Evolutionary conservation across 1,284 basidiomycete species (phyloP).

Genomic region (Irpex sp.): DNA sequence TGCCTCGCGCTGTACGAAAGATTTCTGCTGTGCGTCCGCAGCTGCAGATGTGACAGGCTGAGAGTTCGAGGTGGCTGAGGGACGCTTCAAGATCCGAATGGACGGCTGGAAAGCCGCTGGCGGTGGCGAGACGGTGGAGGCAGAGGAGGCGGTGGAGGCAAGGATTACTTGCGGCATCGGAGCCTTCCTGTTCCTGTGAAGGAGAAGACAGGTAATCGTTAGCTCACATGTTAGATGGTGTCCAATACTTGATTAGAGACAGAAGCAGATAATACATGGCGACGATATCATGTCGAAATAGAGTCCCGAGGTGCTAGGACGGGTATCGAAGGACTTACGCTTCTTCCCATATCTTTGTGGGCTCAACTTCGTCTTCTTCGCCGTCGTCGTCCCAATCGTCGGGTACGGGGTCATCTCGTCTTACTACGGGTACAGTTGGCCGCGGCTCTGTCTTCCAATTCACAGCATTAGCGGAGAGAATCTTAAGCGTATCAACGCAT

Average conservation of each 20-base stretch:
- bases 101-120: conserved; percentile 33
- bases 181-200: conserved; percentile 35
- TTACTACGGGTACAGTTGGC: not conserved
- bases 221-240: conserved; percentile 4
- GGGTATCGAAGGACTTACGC: conserved; percentile 34
- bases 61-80: conserved; percentile 18
- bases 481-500: not conserved
- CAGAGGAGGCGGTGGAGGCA: conserved; percentile 25
- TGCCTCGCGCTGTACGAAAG: conserved; percentile 34
- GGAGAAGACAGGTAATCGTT: conserved; percentile 1
- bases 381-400: conserved; percentile 48
- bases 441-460: conserved; percentile 6
- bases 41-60: conserved; percentile 13
- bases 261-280: not conserved
- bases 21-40: conserved; percentile 15
- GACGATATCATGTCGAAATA: not conserved
- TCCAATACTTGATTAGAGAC: not conserved
- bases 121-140: conserved; percentile 25
- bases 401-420: conserved; percentile 22
- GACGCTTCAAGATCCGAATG: conserved; percentile 36
- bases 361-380: conserved; percentile 30
- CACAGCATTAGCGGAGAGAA: not conserved
- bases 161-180: conserved; percentile 47
- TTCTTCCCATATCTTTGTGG: conserved; percentile 38
- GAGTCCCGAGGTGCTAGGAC: not conserved